These are phyloP conservation scores for Candida dubliniensis DNA, from an alignment of 1,139 yeast species.

Conservation along the genomic window DNA sequence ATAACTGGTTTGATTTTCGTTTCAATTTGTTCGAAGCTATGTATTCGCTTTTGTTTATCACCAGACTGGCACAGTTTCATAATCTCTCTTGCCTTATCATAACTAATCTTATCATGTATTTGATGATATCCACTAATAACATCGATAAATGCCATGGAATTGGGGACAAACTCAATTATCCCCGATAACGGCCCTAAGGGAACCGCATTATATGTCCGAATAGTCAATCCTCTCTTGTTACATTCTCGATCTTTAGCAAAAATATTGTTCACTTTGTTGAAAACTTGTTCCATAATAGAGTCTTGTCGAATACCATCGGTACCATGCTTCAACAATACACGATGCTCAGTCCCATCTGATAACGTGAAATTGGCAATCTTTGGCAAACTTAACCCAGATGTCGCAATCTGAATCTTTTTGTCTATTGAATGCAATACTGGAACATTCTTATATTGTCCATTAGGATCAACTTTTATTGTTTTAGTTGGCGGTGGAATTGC, in stretches of 20 bases:
- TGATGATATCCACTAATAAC: conserved; percentile 61
- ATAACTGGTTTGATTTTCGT: conserved; percentile 63
- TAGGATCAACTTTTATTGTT: conserved; percentile 39
- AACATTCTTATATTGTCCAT: conserved; percentile 47
- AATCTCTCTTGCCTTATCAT: conserved; percentile 59
- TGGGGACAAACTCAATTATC: conserved; percentile 82
- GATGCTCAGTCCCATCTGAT: conserved; percentile 58
- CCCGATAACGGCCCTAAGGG: conserved; percentile 91
- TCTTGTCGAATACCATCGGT: conserved; percentile 94
- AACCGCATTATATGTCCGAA: conserved; percentile 85
- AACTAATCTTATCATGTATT: conserved; percentile 38
- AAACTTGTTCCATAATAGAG: conserved; percentile 96
- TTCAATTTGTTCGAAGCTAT: conserved; percentile 53
- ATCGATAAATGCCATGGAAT: conserved; percentile 72
- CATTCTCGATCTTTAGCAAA: conserved; percentile 59
- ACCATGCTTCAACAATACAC: conserved; percentile 75
- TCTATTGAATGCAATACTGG: conserved; percentile 51
- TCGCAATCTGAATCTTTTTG: conserved; percentile 55
- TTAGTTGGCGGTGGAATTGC: conserved; percentile 71
- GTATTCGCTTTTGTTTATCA: conserved; percentile 45
- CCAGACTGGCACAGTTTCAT: conserved; percentile 62
- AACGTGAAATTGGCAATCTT: conserved; percentile 62
- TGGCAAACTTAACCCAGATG: conserved; percentile 84
- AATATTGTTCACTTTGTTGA: conserved; percentile 78
- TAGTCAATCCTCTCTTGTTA: conserved; percentile 52